These are phyloP conservation scores for Knoxia roxburghii DNA, from an alignment of 257 asterid genomes.

Conservation along the genomic window DNA sequence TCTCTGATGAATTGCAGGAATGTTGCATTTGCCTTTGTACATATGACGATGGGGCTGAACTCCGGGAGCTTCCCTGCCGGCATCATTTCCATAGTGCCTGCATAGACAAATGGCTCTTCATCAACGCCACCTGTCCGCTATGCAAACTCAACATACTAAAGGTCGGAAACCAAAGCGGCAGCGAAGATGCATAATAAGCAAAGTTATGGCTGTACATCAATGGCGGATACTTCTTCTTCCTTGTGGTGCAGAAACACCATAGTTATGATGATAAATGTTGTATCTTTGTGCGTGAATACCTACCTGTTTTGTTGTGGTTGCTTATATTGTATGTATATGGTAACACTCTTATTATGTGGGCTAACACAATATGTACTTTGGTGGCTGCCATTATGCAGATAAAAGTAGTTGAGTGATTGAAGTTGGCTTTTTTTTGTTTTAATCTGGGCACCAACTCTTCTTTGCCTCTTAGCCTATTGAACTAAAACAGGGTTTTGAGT, in stretches of 20 bases:
- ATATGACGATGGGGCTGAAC: slow-evolving; percentile 84
- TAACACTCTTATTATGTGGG: no score
- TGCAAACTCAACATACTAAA: slow-evolving; percentile 92
- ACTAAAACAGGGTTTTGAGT: no score
- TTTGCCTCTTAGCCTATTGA: no score
- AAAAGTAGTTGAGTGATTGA: no score
- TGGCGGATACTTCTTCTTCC: slow-evolving; percentile 6
- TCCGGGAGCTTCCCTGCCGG: slow-evolving; percentile 93
- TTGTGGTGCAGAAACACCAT: slow-evolving; percentile 4
- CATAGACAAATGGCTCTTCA: slow-evolving; percentile 94
- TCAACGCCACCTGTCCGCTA: slow-evolving; percentile 91
- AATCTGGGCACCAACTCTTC: no score
- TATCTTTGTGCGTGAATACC: no score
- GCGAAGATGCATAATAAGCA: slow-evolving; percentile 64
- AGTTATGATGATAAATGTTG: slow-evolving; percentile 14
- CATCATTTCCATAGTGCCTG: slow-evolving; percentile 89
- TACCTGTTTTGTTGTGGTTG: background rate
- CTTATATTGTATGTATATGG: no score
- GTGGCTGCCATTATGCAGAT: no score
- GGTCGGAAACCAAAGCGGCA: slow-evolving; percentile 51
- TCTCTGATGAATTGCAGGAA: slow-evolving; percentile 48
- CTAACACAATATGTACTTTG: no score
- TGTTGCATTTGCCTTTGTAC: slow-evolving; percentile 89
- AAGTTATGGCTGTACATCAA: slow-evolving; percentile 4
- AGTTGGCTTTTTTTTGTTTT: no score